Percentiles rank a stretch among this genome's conserved stretches.
Conservation (phyloP, 257 asterid genomes). For the Hygrophila difformis region DNA sequence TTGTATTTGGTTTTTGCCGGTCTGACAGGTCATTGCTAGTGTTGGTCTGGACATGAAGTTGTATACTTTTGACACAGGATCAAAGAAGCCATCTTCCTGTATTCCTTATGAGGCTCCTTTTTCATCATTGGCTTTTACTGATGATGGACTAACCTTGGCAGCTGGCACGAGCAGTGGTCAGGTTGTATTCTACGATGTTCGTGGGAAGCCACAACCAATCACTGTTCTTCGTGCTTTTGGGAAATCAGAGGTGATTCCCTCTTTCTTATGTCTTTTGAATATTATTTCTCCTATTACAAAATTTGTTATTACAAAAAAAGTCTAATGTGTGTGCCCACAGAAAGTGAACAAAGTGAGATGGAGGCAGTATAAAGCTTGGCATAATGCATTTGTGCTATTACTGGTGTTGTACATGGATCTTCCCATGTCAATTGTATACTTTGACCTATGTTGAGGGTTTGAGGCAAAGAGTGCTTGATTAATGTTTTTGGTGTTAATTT, state of each 20-base stretch:
- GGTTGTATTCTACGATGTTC: constrained; percentile 80
- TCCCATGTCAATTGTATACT: background rate
- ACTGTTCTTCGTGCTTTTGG: constrained; percentile 90
- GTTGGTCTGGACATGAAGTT: constrained; percentile 97
- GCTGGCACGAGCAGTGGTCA: constrained; percentile 96
- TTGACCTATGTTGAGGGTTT: background rate
- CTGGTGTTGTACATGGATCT: background rate
- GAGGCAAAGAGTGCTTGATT: background rate
- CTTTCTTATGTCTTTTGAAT: background rate
- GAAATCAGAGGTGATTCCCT: constrained; percentile 1
- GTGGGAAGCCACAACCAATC: constrained; percentile 92
- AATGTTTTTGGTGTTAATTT: background rate
- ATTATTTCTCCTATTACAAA: background rate
- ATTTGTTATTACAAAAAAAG: too few species aligned
- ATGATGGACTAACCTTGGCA: constrained; percentile 88
- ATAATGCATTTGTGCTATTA: background rate
- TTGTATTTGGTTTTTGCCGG: constrained; percentile 11
- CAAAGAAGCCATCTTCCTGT: constrained; percentile 79
- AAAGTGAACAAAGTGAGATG: too few species aligned
- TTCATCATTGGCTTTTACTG: constrained; percentile 83
- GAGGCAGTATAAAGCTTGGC: too few species aligned
- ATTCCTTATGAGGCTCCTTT: constrained; percentile 87
- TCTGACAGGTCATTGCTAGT: constrained; percentile 79
- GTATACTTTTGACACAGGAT: constrained; percentile 79
- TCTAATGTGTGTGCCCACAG: too few species aligned